These are phyloP conservation scores for Misopates orontium DNA, from an alignment of 257 asterid species.

Conservation along the genomic window DNA sequence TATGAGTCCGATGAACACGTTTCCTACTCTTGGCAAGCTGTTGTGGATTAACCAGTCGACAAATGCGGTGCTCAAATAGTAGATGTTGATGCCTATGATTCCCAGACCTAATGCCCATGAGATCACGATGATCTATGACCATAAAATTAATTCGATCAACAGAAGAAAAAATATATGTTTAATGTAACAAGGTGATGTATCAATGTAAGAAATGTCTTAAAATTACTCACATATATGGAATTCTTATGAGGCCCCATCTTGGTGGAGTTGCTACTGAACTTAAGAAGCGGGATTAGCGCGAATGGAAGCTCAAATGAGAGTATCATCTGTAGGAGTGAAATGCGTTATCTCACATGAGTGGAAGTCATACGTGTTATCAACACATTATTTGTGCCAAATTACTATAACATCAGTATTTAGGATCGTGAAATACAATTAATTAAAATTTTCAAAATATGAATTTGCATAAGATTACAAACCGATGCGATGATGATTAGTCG, in stretches of 20 bases:
- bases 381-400: too few relatives aligned
- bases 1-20: slow-evolving; percentile 61
- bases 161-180: too few relatives aligned
- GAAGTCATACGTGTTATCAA: too few relatives aligned
- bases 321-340: slow-evolving; percentile 60
- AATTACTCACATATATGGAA: slow-evolving; percentile 68
- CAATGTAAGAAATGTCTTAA: background rate
- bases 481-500: slow-evolving; percentile 89
- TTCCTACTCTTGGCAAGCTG: slow-evolving; percentile 62
- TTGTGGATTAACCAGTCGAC: slow-evolving; percentile 70
- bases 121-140: slow-evolving; percentile 58
- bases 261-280: slow-evolving; percentile 51
- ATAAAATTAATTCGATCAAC: background rate
- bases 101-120: slow-evolving; percentile 83
- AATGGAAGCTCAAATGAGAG: slow-evolving; percentile 84
- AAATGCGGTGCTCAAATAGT: slow-evolving; percentile 66
- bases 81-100: slow-evolving; percentile 83
- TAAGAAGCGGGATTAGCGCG: slow-evolving; percentile 56
- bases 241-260: slow-evolving; percentile 69
- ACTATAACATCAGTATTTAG: too few relatives aligned
- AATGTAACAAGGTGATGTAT: too few relatives aligned
- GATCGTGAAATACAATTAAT: too few relatives aligned
- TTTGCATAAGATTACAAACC: slow-evolving; percentile 37
- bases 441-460: too few relatives aligned
- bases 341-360: too few relatives aligned